Conservation (phyloP, 225 moss, liverwort and hornwort species). For the Climacium dendroides region DNA sequence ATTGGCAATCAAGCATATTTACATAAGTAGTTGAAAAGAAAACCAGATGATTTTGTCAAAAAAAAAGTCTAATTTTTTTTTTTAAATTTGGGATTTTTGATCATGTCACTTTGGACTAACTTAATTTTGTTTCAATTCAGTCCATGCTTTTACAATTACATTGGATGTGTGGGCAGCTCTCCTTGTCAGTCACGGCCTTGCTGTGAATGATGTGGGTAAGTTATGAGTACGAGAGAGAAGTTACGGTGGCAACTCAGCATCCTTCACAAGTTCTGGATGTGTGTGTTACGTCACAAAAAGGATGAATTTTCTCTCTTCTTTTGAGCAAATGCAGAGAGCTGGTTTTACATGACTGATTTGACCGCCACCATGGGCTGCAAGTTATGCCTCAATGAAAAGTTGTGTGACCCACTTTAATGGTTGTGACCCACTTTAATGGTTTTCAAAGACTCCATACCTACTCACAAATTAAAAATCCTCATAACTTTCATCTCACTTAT, state of each 20-base stretch:
- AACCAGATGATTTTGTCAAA: fast-evolving
- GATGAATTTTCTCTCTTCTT: neutral
- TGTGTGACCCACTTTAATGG: neutral
- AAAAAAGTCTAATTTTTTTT: too few species aligned
- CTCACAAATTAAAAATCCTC: too few species aligned
- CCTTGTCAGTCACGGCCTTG: neutral
- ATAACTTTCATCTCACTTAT: too few species aligned
- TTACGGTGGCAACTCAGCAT: neutral
- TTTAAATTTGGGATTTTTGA: neutral
- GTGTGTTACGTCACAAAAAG: neutral
- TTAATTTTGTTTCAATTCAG: too few species aligned
- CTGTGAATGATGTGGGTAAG: neutral
- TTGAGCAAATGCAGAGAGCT: neutral
- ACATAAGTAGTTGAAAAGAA: neutral
- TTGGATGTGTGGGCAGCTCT: neutral
- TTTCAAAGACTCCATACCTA: too few species aligned
- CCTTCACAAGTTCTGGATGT: neutral
- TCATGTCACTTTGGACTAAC: neutral
- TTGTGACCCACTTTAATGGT: too few species aligned
- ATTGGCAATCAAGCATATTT: neutral
- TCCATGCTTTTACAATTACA: neutral
- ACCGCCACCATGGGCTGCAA: neutral
- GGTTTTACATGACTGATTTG: neutral
- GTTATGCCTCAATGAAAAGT: neutral
- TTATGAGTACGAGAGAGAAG: neutral